Conservation (phyloP, 225 moss, liverwort and hornwort genomes). For the Physcomitrellopsis africana region DNA sequence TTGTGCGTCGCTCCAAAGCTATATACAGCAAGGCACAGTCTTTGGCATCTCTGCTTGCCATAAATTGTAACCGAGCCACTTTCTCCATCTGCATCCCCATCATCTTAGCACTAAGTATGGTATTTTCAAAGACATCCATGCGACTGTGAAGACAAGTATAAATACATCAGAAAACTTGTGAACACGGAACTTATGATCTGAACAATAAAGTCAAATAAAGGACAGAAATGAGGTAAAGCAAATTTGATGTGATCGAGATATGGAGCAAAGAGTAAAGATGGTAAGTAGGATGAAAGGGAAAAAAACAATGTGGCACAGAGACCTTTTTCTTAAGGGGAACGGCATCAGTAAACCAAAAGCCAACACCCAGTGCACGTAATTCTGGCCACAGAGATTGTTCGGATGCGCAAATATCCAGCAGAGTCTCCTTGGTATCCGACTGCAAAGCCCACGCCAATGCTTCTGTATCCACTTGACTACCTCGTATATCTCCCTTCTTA, state of each 20-base stretch:
- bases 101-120: constrained; percentile 24
- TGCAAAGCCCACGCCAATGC: constrained; percentile 96
- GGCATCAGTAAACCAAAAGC: constrained; percentile 90
- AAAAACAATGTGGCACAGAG: not conserved
- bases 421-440: constrained; percentile 81
- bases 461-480: constrained; percentile 61
- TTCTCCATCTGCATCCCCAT: constrained; percentile 75
- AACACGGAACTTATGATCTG: not conserved
- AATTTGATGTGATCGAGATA: not conserved
- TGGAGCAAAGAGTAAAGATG: not conserved
- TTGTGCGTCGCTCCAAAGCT: constrained; percentile 81
- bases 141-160: constrained; percentile 21
- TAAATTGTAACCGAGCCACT: constrained; percentile 86
- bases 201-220: constrained; percentile 14
- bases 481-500: constrained; percentile 34
- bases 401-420: constrained; percentile 72
- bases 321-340: constrained; percentile 80
- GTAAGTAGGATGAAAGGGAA: not conserved
- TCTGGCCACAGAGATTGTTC: constrained; percentile 81
- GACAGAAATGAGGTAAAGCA: not conserved
- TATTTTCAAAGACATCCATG: constrained; percentile 9
- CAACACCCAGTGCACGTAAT: constrained; percentile 81
- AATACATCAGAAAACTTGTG: too few species aligned
- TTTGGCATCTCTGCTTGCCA: constrained; percentile 92
- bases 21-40: constrained; percentile 92